Conservation (phyloP, 225 moss, liverwort and hornwort species). For the Marchantia polymorpha region DNA sequence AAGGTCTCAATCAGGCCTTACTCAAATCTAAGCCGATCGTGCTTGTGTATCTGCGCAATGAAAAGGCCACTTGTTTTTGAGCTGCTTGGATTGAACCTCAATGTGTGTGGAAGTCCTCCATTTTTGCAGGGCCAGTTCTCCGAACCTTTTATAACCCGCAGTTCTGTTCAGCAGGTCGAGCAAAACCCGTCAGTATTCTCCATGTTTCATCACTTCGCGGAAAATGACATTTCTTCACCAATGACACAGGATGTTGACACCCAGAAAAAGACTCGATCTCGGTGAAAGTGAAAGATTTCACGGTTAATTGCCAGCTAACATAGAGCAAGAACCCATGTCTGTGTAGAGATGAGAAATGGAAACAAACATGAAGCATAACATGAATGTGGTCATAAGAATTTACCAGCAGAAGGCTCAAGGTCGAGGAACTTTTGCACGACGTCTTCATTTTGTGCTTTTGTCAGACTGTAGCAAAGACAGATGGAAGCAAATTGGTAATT, state of each 20-base stretch:
- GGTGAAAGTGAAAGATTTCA: neutral
- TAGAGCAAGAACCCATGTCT: too few species aligned
- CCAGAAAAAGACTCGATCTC: too few species aligned
- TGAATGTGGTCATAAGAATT: neutral
- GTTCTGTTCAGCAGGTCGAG: conserved; percentile 41
- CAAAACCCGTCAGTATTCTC: neutral
- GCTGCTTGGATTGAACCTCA: conserved; percentile 77
- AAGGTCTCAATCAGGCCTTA: too few species aligned
- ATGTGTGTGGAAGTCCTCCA: conserved; percentile 59
- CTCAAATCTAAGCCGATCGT: neutral
- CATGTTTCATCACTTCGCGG: neutral
- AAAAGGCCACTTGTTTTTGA: conserved; percentile 94
- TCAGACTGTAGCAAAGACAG: conserved; percentile 53
- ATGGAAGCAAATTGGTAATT: neutral
- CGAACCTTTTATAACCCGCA: conserved; percentile 56
- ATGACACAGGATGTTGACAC: neutral
- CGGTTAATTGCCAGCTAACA: too few species aligned
- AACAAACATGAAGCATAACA: neutral
- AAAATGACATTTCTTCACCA: neutral
- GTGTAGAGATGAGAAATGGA: neutral
- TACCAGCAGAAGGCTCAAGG: conserved; percentile 59
- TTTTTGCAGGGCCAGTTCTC: conserved; percentile 71
- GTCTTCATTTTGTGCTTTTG: conserved; percentile 83
- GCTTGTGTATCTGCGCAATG: conserved; percentile 54
- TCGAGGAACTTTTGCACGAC: conserved; percentile 77